Base-by-base conservation (phyloP, 306 rosid species). In the Cyclanthera cordifolia region DNA sequence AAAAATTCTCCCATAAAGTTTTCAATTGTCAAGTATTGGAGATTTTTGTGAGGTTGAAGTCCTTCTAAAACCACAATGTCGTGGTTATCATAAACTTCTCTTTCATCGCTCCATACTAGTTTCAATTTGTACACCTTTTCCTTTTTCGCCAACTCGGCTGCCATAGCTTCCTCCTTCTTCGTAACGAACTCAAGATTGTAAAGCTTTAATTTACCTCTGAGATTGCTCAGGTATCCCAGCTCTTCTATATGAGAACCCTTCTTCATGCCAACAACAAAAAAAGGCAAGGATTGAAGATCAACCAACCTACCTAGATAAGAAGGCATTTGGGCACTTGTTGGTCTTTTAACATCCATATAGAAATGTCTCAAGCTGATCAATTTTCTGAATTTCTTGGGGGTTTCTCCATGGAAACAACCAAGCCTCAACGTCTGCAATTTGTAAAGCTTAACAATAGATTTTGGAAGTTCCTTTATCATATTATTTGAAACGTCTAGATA, bases 311-410 rank as follows among this genome's bases (percentile, higher is more conserved):
- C 64, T n/a, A 70, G 10, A 52, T 70, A 13, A 5, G 50, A 19
- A 11, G 73, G 73, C 59, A 70, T 70, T 17, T 63, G 69, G 32
- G 27, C 13, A 14, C 1, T 37, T 13, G 46, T 70, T 10, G 48
- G 50, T 50, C 47, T 50, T 50, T 51, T 39, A 53, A 37, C 15
- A 52, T 70, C 25, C 57, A 70, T 30, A 39, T 53, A 70, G 49
- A 52, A 37, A 53, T 70, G 63, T 37, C 73, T 53, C 73, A 70
- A 53, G 53, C 73, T 70, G 20, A 70, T 23, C 55, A 70, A 15
- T 21, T 70, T 70, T 20, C 64, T 52, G 20, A 70, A 51, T 30
- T 52, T 53, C 37, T 70, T 52, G 16, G 73, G 73, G 55, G 24
- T 16, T 34, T 32, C 61, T 52, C 58, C 73, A 11, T 19, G 39